Evolutionary conservation across 257 asterid genomes (phyloP).

Genomic region (Perilla frutescens): DNA sequence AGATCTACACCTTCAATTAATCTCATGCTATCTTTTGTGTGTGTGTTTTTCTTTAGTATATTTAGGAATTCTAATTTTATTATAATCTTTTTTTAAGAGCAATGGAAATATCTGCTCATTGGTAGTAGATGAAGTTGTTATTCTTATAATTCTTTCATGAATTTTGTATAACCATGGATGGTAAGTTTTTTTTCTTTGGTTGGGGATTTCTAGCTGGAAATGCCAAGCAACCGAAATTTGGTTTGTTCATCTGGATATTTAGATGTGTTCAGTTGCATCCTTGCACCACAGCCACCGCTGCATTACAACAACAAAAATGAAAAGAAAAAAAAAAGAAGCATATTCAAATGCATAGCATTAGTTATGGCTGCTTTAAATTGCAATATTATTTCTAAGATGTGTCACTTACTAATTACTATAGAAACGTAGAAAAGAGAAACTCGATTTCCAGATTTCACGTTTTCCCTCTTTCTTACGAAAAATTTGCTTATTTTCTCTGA

Average conservation of each 20-base stretch:
- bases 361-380: neutral
- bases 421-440: too few relatives aligned
- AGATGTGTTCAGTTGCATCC: neutral
- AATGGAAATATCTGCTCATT: neutral
- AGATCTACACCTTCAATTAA: neutral
- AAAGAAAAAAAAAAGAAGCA: neutral
- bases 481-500: constrained; percentile 2
- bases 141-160: neutral
- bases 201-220: neutral
- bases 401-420: neutral
- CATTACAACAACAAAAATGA: neutral
- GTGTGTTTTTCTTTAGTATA: neutral
- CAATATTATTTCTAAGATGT: neutral
- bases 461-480: neutral
- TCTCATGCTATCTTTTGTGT: neutral
- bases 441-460: neutral
- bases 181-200: neutral
- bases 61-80: neutral
- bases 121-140: neutral
- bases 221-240: neutral
- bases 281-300: neutral
- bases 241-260: neutral
- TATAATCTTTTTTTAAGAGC: neutral
- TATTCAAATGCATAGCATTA: neutral
- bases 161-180: neutral